A percentile compares a stretch with the other conserved stretches of the same genome.
Conservation (phyloP, 345 rosid genomes). For the Populus nigra region DNA sequence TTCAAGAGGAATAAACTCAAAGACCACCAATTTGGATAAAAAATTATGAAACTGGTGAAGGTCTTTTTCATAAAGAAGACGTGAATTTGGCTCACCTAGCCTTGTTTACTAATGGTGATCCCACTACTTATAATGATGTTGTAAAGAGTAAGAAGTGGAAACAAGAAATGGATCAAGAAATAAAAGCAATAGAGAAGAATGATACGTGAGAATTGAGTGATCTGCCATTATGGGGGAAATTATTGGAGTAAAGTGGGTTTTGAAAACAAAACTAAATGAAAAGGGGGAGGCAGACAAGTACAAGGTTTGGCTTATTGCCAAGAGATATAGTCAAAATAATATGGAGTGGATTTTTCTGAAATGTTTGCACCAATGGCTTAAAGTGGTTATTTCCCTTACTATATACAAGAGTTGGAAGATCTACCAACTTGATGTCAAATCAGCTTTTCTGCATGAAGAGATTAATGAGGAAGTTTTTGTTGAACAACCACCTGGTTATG, state of each 20-base stretch:
- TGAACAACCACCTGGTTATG: no score
- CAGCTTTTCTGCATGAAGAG: no score
- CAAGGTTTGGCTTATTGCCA: background rate
- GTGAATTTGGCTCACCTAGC: background rate
- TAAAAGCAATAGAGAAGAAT: background rate
- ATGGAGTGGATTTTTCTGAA: no score
- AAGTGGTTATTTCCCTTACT: no score
- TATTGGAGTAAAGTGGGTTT: slow-evolving; percentile 10
- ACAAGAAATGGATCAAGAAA: background rate
- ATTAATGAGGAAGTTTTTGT: no score
- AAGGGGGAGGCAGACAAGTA: background rate
- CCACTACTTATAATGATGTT: background rate
- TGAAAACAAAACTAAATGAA: background rate
- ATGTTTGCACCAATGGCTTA: no score
- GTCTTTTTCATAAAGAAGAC: background rate
- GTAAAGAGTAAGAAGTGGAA: background rate
- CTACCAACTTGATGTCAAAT: no score
- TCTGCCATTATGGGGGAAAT: background rate
- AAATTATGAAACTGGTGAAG: background rate
- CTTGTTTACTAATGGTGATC: background rate
- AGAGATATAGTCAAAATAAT: no score
- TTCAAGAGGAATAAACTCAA: background rate
- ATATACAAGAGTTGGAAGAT: no score
- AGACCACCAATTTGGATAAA: slow-evolving; percentile 7
- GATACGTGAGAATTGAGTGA: background rate